Evolutionary conservation across 305 asterid genomes (phyloP), one percentile per base, ranked within the genome.

Genomic region (Fraxinus baroniana): DNA sequence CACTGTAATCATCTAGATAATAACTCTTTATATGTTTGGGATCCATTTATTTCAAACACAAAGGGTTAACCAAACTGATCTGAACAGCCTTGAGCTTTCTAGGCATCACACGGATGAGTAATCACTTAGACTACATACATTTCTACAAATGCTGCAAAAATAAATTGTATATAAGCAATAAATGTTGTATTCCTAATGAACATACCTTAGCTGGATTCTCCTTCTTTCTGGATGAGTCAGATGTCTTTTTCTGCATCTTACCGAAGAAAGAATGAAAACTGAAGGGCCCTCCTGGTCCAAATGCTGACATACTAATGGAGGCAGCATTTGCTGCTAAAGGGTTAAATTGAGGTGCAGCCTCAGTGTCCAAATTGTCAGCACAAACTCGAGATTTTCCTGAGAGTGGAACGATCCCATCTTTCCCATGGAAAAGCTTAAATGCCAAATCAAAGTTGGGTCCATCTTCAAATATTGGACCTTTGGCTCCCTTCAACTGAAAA

Each of bases 391-490:
- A 52, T 52, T 52, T 52, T 17, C 22, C 62, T 52, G 62, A 71
- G 64, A 94, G 97, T 60, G 97, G 98, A 72, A 93, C 92, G 81
- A 93, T 88, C 68, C 97, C 97, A 55, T 92, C 92, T 86, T 89
- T 87, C 87, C 97, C 98, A 75, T 94, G 98, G 88, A 52, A 52
- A 52, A 52, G 62, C 62, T 5, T 52, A 52, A 52, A 52, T 17
- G 62, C 22, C 22, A 94, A 60, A 82, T 89, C 93, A 79, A 92
- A 94, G 84, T 92, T 92, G 83, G 94, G 93, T 57, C 92, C 98
- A 88, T 94, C 98, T 87, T 93, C 97, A 85, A 94, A 93, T 52
- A 94, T 93, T 75, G 98, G 98, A 84, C 98, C 94, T 86, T 85
- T 89, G 52, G 86, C 88, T 78, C 86, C 97, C 84, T 66, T 83